Conservation (phyloP, 1,284 basidiomycete genomes). For the Cutaneotrichosporon mucoides region DNA sequence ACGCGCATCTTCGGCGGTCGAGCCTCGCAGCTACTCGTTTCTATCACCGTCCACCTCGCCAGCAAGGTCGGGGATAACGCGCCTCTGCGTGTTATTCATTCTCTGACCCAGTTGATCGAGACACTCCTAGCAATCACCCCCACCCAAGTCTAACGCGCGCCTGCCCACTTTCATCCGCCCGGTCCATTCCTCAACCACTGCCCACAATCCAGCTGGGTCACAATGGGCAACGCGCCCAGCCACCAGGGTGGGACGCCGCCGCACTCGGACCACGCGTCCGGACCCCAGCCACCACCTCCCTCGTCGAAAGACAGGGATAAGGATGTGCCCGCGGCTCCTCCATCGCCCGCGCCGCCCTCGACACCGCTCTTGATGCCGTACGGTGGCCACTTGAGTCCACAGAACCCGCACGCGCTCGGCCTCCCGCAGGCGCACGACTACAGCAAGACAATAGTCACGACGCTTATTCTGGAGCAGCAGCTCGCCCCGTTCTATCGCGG, state of each 20-base stretch:
- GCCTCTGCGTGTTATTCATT: too few relatives aligned
- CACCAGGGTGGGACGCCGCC: constrained; percentile 16
- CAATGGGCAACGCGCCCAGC: constrained; percentile 40
- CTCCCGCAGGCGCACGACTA: constrained; percentile 66
- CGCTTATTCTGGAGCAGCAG: constrained; percentile 78
- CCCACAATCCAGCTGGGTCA: neutral
- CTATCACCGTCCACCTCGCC: too few relatives aligned
- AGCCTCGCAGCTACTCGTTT: too few relatives aligned
- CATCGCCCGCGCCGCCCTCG: constrained; percentile 56
- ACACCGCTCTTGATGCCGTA: constrained; percentile 56
- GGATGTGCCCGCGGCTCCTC: constrained; percentile 25
- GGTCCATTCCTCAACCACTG: neutral
- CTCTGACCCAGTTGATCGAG: too few relatives aligned
- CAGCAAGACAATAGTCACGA: constrained; percentile 79
- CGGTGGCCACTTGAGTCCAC: constrained; percentile 72
- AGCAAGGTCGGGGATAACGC: too few relatives aligned
- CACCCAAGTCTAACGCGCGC: too few relatives aligned
- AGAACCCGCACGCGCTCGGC: constrained; percentile 79
- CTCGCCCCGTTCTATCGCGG: constrained; percentile 95
- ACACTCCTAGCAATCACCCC: too few relatives aligned
- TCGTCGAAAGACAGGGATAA: constrained; percentile 17
- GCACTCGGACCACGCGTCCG: neutral
- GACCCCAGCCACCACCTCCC: constrained; percentile 5
- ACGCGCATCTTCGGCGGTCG: too few relatives aligned
- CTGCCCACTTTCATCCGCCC: neutral